These are phyloP conservation scores for Cydonia oblonga DNA, from an alignment of 331 rosid species.

Conservation along the genomic window DNA sequence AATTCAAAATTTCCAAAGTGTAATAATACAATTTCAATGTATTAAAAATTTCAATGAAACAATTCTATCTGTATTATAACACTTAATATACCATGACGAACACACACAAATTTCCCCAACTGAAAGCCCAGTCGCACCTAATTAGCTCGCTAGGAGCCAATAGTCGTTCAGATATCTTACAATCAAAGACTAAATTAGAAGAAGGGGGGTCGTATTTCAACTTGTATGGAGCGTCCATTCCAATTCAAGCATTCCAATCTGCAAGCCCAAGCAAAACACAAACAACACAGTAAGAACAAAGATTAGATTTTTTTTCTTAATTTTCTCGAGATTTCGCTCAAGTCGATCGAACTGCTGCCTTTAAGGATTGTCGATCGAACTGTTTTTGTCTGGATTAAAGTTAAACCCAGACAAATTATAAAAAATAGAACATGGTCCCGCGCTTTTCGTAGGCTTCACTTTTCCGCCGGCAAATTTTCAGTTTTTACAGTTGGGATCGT, in stretches of 20 bases:
- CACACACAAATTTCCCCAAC: too few species aligned
- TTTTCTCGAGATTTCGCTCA: background rate
- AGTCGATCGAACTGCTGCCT: background rate
- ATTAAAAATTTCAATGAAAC: too few species aligned
- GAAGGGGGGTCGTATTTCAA: conserved; percentile 9
- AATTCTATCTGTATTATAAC: too few species aligned
- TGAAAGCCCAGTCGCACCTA: conserved; percentile 13
- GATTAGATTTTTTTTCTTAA: background rate
- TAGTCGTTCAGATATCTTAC: background rate
- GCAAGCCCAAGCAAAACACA: conserved; percentile 56
- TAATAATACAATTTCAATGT: too few species aligned
- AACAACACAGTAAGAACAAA: conserved; percentile 6
- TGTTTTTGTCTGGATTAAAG: conserved; percentile 2
- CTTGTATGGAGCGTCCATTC: conserved; percentile 37
- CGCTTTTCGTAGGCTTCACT: conserved; percentile 56
- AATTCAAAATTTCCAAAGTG: too few species aligned
- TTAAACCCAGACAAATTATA: conserved; percentile 8
- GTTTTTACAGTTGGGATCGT: background rate
- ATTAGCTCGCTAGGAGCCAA: background rate
- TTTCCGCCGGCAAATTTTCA: conserved; percentile 16
- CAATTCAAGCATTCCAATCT: conserved; percentile 79
- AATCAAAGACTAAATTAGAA: conserved; percentile 6
- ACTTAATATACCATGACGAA: too few species aligned
- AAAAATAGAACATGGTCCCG: conserved; percentile 28
- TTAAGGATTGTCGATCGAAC: conserved; percentile 7